These are phyloP conservation scores for Brassica juncea DNA, from an alignment of 345 rosid species.

Conservation along the genomic window DNA sequence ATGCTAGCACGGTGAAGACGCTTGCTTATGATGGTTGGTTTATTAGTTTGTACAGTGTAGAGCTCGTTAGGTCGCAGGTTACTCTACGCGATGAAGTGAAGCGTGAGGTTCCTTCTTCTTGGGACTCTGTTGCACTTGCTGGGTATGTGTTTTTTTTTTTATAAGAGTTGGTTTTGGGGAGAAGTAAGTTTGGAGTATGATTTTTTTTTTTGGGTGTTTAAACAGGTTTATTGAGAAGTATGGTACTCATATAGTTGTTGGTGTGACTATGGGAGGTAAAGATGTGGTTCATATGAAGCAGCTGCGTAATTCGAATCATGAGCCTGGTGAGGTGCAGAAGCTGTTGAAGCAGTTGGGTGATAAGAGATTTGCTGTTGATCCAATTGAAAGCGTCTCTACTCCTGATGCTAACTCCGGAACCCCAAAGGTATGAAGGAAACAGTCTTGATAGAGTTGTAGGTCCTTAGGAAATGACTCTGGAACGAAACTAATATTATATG, in stretches of 20 bases:
- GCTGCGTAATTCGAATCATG: slow-evolving; percentile 59
- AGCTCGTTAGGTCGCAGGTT: slow-evolving; percentile 67
- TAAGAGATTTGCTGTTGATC: slow-evolving; percentile 55
- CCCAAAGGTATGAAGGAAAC: slow-evolving; percentile 45
- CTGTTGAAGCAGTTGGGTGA: slow-evolving; percentile 65
- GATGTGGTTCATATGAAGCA: slow-evolving; percentile 79
- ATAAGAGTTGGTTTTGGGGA: background rate
- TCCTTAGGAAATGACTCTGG: background rate
- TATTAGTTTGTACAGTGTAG: slow-evolving; percentile 78
- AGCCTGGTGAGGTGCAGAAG: slow-evolving; percentile 65
- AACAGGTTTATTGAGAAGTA: slow-evolving; percentile 80
- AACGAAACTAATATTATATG: background rate
- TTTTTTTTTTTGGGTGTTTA: background rate
- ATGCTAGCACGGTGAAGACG: slow-evolving; percentile 60
- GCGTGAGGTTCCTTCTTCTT: slow-evolving; percentile 76
- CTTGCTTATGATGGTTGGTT: slow-evolving; percentile 94
- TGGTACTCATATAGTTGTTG: slow-evolving; percentile 79
- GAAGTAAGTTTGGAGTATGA: slow-evolving; percentile 9
- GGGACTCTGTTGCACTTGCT: slow-evolving; percentile 90
- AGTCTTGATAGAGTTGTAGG: background rate
- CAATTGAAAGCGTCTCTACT: slow-evolving; percentile 3
- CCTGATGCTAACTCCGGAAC: slow-evolving; percentile 39
- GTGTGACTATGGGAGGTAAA: slow-evolving; percentile 88
- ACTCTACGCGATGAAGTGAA: slow-evolving; percentile 65
- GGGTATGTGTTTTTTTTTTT: slow-evolving; percentile 60